A percentile compares a stretch with the other conserved stretches of the same genome.
These are phyloP conservation scores for Mycena maculata DNA, from an alignment of 768 basidiomycete species.

Conservation along the genomic window DNA sequence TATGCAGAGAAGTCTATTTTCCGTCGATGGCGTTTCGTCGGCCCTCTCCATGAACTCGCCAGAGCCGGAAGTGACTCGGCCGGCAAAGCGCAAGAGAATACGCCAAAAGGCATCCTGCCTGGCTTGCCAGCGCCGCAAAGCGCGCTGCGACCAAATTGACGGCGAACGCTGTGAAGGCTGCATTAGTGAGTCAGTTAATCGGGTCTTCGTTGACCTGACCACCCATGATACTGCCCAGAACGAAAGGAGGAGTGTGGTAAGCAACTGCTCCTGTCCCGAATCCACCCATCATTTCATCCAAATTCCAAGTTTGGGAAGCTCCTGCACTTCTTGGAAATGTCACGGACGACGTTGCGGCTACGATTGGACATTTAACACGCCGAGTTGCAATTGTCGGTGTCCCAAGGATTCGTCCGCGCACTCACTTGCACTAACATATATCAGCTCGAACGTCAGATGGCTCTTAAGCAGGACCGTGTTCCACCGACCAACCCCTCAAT, in stretches of 20 bases:
- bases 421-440: neutral
- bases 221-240: neutral
- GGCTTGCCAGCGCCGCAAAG: slow-evolving; percentile 20
- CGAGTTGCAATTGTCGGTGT: slow-evolving; percentile 17
- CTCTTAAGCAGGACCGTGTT: slow-evolving; percentile 9
- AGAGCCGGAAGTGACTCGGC: slow-evolving; percentile 4
- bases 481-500: neutral
- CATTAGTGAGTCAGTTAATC: neutral
- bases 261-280: neutral
- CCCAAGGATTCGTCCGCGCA: too few relatives aligned
- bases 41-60: neutral
- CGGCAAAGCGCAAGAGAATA: slow-evolving; percentile 18
- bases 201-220: neutral
- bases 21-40: neutral
- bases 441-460: slow-evolving; percentile 21
- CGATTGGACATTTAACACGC: slow-evolving; percentile 14
- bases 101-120: slow-evolving; percentile 24
- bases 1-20: neutral
- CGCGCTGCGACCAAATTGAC: slow-evolving; percentile 21
- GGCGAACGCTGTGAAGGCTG: slow-evolving; percentile 23
- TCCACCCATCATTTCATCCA: neutral
- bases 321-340: slow-evolving; percentile 19
- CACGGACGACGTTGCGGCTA: slow-evolving; percentile 15
- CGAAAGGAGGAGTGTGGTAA: slow-evolving; percentile 23
- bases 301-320: slow-evolving; percentile 16